These are phyloP conservation scores for Reticulascus tulasneorum DNA, from an alignment of 2,329 filamentous ascomycete species.

Conservation along the genomic window DNA sequence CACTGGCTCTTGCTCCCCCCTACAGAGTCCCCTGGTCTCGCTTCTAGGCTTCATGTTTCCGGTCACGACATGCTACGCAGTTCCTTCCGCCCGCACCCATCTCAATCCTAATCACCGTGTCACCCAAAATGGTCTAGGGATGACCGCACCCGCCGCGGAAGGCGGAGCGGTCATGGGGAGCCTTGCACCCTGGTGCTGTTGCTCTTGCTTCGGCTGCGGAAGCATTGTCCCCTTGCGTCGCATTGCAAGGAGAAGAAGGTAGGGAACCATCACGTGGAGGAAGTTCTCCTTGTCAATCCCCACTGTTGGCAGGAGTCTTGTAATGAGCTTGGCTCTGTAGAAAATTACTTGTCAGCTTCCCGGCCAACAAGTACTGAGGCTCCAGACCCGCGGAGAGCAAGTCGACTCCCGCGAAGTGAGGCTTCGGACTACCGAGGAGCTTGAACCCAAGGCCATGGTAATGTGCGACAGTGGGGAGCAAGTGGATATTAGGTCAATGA, in stretches of 20 bases:
- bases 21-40: slow-evolving; percentile 1
- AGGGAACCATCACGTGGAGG: neutral
- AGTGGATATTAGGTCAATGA: neutral
- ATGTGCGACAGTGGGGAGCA: no score
- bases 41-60: neutral
- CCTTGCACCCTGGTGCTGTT: neutral
- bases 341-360: neutral
- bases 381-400: no score
- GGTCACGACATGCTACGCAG: slow-evolving; percentile 1
- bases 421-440: no score
- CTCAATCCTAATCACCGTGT: no score
- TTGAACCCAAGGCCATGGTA: no score
- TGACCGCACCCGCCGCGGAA: slow-evolving; percentile 1
- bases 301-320: neutral
- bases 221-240: neutral
- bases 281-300: neutral
- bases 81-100: no score
- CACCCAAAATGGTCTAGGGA: no score
- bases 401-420: no score
- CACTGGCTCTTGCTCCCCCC: neutral
- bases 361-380: no score
- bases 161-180: slow-evolving; percentile 2
- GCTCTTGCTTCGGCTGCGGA: slow-evolving; percentile 2
- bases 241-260: neutral
- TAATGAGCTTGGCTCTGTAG: neutral